Conservation (phyloP, 768 basidiomycete genomes). For the Serendipita sp. region DNA sequence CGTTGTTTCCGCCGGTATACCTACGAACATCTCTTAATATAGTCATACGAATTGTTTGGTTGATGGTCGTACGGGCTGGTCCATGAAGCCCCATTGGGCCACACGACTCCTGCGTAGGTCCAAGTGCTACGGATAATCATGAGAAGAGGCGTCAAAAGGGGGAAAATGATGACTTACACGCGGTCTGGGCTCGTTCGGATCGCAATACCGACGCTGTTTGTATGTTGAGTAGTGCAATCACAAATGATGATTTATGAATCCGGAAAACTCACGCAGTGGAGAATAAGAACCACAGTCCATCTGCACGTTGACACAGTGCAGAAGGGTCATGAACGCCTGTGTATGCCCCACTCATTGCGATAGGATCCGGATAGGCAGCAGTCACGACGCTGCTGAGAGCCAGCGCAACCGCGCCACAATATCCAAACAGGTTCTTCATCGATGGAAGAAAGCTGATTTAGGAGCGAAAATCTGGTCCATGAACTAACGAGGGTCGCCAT, state of each 20-base stretch:
- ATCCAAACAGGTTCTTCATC: too few relatives aligned
- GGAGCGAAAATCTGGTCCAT: too few relatives aligned
- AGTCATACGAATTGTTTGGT: too few relatives aligned
- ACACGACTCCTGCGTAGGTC: slow-evolving; percentile 30
- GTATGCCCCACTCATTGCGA: not conserved
- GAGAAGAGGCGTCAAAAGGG: not conserved
- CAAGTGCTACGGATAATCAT: slow-evolving; percentile 14
- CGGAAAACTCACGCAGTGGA: not conserved
- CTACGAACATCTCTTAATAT: too few relatives aligned
- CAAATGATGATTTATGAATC: not conserved
- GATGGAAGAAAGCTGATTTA: too few relatives aligned
- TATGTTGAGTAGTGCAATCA: not conserved
- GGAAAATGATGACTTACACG: not conserved
- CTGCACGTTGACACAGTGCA: not conserved
- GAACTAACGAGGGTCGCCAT: too few relatives aligned
- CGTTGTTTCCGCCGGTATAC: slow-evolving; percentile 32
- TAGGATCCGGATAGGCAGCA: not conserved
- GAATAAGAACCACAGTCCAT: slow-evolving; percentile 2
- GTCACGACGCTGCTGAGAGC: not conserved
- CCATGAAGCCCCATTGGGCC: slow-evolving; percentile 34
- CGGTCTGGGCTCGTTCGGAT: slow-evolving; percentile 32
- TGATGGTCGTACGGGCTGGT: slow-evolving; percentile 19
- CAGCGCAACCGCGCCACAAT: too few relatives aligned
- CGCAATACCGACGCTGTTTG: slow-evolving; percentile 25
- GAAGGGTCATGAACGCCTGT: not conserved